Evolutionary conservation across 2,329 filamentous ascomycete species (phyloP).

Genomic region (Paecilomyces sp.): DNA sequence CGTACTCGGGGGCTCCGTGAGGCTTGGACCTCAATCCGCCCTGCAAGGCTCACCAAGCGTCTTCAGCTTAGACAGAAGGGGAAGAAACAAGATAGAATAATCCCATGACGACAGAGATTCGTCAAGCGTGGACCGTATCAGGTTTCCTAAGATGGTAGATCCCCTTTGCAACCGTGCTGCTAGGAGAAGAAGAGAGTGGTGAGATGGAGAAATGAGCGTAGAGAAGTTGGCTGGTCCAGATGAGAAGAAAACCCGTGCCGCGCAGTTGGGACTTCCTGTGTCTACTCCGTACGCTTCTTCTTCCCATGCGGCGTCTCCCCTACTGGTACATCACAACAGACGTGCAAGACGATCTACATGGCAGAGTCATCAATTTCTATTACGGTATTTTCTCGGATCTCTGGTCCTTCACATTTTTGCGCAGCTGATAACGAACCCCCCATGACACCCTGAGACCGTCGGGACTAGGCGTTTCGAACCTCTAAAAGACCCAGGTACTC

Average conservation of each 20-base stretch:
- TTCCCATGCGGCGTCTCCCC: neutral
- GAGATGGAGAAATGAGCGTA: neutral
- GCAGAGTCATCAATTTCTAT: neutral
- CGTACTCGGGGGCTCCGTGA: neutral
- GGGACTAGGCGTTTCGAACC: neutral
- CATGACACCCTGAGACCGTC: neutral
- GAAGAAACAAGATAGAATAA: neutral
- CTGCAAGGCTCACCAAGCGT: neutral
- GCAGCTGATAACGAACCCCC: neutral
- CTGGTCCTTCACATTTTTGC: neutral
- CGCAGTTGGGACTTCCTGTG: neutral
- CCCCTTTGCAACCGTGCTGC: neutral
- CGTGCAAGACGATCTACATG: neutral
- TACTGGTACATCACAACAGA: slow-evolving; percentile 2
- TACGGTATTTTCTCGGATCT: neutral
- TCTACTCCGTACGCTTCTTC: neutral
- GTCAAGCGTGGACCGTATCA: neutral
- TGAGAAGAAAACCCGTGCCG: neutral
- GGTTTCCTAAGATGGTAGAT: neutral
- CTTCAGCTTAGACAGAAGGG: neutral
- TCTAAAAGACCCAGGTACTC: neutral
- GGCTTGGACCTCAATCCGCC: neutral
- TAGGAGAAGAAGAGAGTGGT: neutral
- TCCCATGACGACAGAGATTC: neutral
- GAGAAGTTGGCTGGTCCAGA: neutral